Evolutionary conservation across 768 basidiomycete species (phyloP).

Genomic region (Phaeotremella skinneri): DNA sequence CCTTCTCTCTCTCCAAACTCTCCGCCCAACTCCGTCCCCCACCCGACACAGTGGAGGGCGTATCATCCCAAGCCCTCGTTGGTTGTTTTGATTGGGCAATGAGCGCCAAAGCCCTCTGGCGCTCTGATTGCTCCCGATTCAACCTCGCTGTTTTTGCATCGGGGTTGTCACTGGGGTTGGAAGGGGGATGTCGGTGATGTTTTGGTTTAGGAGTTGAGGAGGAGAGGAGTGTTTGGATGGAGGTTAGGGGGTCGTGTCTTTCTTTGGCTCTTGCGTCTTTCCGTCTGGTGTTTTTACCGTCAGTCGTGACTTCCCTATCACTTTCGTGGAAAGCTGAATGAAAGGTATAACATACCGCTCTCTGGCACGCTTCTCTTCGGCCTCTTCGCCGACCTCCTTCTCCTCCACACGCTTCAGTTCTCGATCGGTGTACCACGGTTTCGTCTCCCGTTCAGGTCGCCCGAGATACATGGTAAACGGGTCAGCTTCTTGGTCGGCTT

Average conservation of each 20-base stretch:
- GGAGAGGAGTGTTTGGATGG: conserved; percentile 36
- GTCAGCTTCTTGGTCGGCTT: conserved; percentile 43
- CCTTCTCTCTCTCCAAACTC: conserved; percentile 42
- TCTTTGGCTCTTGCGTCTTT: conserved; percentile 44
- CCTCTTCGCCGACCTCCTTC: conserved; percentile 45
- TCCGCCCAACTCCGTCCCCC: conserved; percentile 32
- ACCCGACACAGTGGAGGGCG: conserved; percentile 28
- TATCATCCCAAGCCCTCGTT: conserved; percentile 34
- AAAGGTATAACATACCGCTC: conserved; percentile 20
- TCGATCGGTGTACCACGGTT: conserved; percentile 52
- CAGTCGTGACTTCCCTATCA: neutral
- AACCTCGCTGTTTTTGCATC: conserved; percentile 26
- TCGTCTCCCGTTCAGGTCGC: conserved; percentile 49
- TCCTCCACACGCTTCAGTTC: conserved; percentile 48
- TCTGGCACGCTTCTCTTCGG: conserved; percentile 36
- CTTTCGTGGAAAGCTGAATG: neutral
- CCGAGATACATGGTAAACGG: conserved; percentile 52
- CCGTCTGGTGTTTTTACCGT: conserved; percentile 33
- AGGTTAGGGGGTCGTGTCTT: conserved; percentile 46
- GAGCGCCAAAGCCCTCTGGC: conserved; percentile 44
- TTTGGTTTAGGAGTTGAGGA: conserved; percentile 15
- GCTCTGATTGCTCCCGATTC: conserved; percentile 34
- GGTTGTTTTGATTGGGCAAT: conserved; percentile 32
- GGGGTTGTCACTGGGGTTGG: conserved; percentile 12
- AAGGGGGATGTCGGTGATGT: neutral